Evolutionary conservation across 208 protist genomes (phyloP).

Genomic region (Phytomonas sp.): DNA sequence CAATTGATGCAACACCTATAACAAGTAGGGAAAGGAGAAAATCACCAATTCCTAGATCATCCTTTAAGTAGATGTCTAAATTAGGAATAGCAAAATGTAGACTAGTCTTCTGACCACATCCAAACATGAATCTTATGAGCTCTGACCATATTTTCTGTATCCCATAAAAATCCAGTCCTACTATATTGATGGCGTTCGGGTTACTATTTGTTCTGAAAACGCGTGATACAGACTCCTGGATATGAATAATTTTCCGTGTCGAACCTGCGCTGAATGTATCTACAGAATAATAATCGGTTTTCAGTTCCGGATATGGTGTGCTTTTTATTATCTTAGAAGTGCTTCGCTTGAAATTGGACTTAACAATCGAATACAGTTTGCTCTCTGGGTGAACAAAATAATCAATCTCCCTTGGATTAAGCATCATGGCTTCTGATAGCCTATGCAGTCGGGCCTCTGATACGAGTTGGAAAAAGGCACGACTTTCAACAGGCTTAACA

Average conservation of each 20-base stretch:
- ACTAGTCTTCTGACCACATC: constrained; percentile 3
- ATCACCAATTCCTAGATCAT: constrained; percentile 19
- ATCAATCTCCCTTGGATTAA: constrained; percentile 16
- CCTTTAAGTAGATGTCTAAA: constrained; percentile 28
- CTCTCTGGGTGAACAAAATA: constrained; percentile 38
- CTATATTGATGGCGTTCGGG: background rate
- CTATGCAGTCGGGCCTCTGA: constrained; percentile 39
- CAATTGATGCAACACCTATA: constrained; percentile 20
- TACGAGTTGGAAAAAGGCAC: constrained; percentile 51
- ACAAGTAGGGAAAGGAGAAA: constrained; percentile 48
- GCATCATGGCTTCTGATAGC: constrained; percentile 43
- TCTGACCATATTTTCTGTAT: constrained; percentile 21
- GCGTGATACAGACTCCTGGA: constrained; percentile 9
- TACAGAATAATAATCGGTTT: constrained; percentile 10
- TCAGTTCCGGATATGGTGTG: constrained; percentile 18
- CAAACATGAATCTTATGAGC: constrained; percentile 16
- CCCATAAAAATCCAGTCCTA: constrained; percentile 5
- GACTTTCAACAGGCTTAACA: constrained; percentile 47
- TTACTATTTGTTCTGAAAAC: background rate
- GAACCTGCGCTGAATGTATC: constrained; percentile 12
- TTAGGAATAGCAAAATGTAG: constrained; percentile 25
- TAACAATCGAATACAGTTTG: background rate
- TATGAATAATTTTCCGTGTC: constrained; percentile 10
- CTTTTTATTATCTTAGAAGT: constrained; percentile 3
- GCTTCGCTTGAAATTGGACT: background rate